Conservation (phyloP, 768 basidiomycete genomes). For the Coprinellus aureogranulatus region DNA sequence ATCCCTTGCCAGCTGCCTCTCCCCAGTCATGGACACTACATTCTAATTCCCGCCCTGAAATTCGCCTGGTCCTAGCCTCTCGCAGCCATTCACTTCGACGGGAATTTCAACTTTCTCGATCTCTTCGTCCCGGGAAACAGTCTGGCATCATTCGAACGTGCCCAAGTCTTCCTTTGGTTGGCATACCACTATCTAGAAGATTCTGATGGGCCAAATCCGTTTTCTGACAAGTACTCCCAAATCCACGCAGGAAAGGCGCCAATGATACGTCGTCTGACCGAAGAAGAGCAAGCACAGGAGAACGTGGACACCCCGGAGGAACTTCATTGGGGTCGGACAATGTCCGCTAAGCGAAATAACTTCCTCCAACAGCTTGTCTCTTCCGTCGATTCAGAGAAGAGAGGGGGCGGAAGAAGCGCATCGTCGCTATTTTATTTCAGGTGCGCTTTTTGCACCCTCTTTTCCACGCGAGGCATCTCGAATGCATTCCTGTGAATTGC, state of each 20-base stretch:
- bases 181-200: slow-evolving; percentile 79
- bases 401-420: slow-evolving; percentile 33
- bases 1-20: neutral
- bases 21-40: slow-evolving; percentile 6
- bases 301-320: slow-evolving; percentile 81
- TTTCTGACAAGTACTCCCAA: slow-evolving; percentile 63
- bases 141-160: slow-evolving; percentile 70
- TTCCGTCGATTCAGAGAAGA: slow-evolving; percentile 51
- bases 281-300: slow-evolving; percentile 56
- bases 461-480: neutral
- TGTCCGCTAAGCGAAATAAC: slow-evolving; percentile 67
- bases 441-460: slow-evolving; percentile 20
- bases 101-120: slow-evolving; percentile 73
- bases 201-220: slow-evolving; percentile 64
- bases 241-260: slow-evolving; percentile 63
- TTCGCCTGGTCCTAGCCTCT: slow-evolving; percentile 42
- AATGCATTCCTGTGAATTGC: neutral
- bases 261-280: slow-evolving; percentile 50
- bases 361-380: slow-evolving; percentile 72
- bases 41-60: neutral
- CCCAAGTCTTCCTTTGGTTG: slow-evolving; percentile 79
- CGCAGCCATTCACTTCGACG: slow-evolving; percentile 70
- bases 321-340: slow-evolving; percentile 70
- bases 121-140: slow-evolving; percentile 73
- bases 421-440: slow-evolving; percentile 50